A percentile compares a stretch with the other conserved stretches of the same genome.
phyloP scores from a whole-genome alignment of 2,329 filamentous ascomycete genomes.

The Amesomyces nigricolor region DNA sequence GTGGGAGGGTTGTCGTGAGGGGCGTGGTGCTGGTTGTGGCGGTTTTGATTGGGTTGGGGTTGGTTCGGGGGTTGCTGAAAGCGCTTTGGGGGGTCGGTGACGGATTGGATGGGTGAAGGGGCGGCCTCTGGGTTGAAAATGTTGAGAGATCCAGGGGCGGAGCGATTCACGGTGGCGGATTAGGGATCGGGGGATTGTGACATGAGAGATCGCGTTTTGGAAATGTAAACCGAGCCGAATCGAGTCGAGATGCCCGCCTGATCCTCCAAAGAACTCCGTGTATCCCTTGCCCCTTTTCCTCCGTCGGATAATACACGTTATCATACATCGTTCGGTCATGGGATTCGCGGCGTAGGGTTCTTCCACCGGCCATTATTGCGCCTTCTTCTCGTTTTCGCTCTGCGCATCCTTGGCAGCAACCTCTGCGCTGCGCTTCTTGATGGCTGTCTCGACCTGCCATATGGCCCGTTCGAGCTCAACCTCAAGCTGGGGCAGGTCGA shows the following conservation, averaged over 20 bases:
- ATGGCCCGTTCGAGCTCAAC: slow-evolving; percentile 70
- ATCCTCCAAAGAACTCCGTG: background rate
- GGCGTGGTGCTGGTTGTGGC: slow-evolving; percentile 7
- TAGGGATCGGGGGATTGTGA: too few relatives aligned
- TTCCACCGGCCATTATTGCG: slow-evolving; percentile 12
- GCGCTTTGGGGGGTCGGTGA: background rate
- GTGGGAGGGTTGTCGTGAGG: background rate
- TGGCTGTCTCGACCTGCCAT: slow-evolving; percentile 59
- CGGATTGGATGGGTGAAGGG: background rate
- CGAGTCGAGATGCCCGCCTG: too few relatives aligned
- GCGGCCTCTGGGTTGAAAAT: background rate
- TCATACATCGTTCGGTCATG: slow-evolving; percentile 18
- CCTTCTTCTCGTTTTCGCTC: slow-evolving; percentile 19
- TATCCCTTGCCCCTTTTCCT: background rate
- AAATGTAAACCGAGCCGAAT: too few relatives aligned
- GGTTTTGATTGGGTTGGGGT: slow-evolving; percentile 10
- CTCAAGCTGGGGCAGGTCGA: slow-evolving; percentile 64
- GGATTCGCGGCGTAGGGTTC: background rate
- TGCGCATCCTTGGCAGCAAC: slow-evolving; percentile 15
- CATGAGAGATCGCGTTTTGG: too few relatives aligned
- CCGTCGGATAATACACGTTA: slow-evolving; percentile 1
- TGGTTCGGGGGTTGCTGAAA: slow-evolving; percentile 7
- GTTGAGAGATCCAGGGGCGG: too few relatives aligned
- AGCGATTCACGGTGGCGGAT: too few relatives aligned
- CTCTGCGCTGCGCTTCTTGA: slow-evolving; percentile 34